Conservation (phyloP, 2,329 filamentous ascomycete species). For the Gnomoniopsis smithogilvyi region DNA sequence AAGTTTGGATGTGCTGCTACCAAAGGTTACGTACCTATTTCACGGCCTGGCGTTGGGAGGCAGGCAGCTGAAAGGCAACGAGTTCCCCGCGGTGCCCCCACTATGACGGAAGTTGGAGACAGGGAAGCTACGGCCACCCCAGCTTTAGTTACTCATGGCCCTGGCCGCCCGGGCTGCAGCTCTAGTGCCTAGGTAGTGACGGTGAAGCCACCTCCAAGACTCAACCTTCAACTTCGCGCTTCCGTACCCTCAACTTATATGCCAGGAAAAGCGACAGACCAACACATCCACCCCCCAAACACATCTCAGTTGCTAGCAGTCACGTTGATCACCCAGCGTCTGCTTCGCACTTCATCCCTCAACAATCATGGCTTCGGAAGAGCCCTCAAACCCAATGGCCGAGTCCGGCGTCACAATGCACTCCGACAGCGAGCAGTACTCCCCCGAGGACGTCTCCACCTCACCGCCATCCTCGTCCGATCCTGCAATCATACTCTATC, state of each 20-base stretch:
- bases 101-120: constrained; percentile 6
- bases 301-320: not conserved
- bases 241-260: not conserved
- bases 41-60: not conserved
- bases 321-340: not conserved
- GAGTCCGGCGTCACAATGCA: constrained; percentile 74
- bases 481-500: constrained; percentile 78
- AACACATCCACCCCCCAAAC: not conserved
- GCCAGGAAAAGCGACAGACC: not conserved
- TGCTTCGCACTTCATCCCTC: not conserved
- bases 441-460: constrained; percentile 59
- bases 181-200: not conserved
- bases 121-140: constrained; percentile 13
- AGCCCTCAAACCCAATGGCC: constrained; percentile 53
- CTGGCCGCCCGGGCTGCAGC: no score
- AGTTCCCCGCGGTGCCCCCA: constrained; percentile 5
- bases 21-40: not conserved
- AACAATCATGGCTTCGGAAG: constrained; percentile 51
- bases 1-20: not conserved
- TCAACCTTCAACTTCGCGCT: not conserved
- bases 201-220: not conserved
- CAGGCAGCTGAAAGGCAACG: constrained; percentile 12
- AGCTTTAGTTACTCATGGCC: no score
- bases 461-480: constrained; percentile 62
- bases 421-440: constrained; percentile 83